Evolutionary conservation across 2,329 filamentous ascomycete species (phyloP).

Genomic region (Pseudocercospora musae): DNA sequence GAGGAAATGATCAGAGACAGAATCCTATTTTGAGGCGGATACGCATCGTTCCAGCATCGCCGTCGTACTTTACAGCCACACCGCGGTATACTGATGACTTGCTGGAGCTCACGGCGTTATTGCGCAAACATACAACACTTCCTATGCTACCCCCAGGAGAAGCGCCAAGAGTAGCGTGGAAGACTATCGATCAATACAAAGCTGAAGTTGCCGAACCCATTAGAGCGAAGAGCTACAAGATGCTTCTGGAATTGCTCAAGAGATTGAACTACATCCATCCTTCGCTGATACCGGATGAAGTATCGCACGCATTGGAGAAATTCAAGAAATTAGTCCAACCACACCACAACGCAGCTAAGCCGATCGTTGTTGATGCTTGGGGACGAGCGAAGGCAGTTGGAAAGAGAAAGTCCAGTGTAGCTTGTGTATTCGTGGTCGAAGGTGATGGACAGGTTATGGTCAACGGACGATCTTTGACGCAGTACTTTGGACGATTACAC

Average conservation of each 20-base stretch:
- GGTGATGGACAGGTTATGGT: conserved; percentile 85
- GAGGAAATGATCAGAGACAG: conserved; percentile 12
- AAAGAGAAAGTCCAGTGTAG: conserved; percentile 80
- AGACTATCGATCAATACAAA: conserved; percentile 72
- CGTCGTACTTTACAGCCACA: conserved; percentile 91
- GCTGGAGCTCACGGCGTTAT: conserved; percentile 67
- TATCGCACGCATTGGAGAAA: conserved; percentile 60
- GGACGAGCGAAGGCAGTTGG: conserved; percentile 79
- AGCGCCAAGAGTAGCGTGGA: conserved; percentile 75
- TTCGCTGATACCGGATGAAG: conserved; percentile 66
- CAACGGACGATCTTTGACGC: conserved; percentile 80
- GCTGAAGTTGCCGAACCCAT: conserved; percentile 67
- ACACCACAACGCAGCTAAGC: conserved; percentile 60
- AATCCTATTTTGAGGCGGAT: conserved; percentile 39
- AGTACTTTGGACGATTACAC: conserved; percentile 82
- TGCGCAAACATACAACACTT: conserved; percentile 68
- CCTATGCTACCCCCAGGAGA: conserved; percentile 65
- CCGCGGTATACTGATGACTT: conserved; percentile 83
- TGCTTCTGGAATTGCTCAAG: conserved; percentile 71
- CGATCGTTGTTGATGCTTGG: conserved; percentile 67
- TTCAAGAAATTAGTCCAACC: conserved; percentile 77
- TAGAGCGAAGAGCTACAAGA: conserved; percentile 72
- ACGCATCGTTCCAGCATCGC: conserved; percentile 76
- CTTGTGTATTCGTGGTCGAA: conserved; percentile 84
- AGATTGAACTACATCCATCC: conserved; percentile 83